Conservation (phyloP, 441 rosid genomes). For the Raphanus hybrid region DNA sequence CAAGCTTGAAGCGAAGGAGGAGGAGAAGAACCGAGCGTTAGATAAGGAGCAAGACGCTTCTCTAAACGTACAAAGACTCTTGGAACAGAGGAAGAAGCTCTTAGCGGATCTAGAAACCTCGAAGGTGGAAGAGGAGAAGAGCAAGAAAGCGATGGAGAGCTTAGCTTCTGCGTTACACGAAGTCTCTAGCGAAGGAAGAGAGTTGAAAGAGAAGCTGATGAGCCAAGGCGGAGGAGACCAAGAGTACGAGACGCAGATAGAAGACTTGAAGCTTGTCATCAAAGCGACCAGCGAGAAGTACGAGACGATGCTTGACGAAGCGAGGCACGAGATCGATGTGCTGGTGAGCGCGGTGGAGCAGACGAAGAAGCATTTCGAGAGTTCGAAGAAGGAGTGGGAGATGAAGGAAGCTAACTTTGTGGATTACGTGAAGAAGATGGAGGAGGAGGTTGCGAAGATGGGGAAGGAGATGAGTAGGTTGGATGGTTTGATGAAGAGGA, state of each 20-base stretch:
- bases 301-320: constrained; percentile 75
- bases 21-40: constrained; percentile 78
- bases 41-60: constrained; percentile 77
- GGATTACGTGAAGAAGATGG: constrained; percentile 58
- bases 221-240: constrained; percentile 57
- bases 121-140: constrained; percentile 88
- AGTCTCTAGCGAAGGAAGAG: constrained; percentile 87
- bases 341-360: constrained; percentile 59
- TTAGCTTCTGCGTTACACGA: constrained; percentile 91
- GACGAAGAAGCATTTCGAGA: constrained; percentile 60
- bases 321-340: constrained; percentile 67
- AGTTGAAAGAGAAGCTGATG: constrained; percentile 76
- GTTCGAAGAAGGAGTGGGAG: constrained; percentile 77
- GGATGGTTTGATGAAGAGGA: constrained; percentile 62
- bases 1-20: constrained; percentile 62
- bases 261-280: constrained; percentile 72
- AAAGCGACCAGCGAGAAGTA: constrained; percentile 79
- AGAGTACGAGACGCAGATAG: constrained; percentile 75
- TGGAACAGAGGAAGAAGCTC: constrained; percentile 77
- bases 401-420: constrained; percentile 64
- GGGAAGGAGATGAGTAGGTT: constrained; percentile 71
- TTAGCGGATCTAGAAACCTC: constrained; percentile 67
- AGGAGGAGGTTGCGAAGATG: constrained; percentile 66
- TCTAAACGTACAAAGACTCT: constrained; percentile 61
- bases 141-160: constrained; percentile 98